Evolutionary conservation across 1,284 basidiomycete genomes (phyloP).

Genomic region (Volvariella surrecta): DNA sequence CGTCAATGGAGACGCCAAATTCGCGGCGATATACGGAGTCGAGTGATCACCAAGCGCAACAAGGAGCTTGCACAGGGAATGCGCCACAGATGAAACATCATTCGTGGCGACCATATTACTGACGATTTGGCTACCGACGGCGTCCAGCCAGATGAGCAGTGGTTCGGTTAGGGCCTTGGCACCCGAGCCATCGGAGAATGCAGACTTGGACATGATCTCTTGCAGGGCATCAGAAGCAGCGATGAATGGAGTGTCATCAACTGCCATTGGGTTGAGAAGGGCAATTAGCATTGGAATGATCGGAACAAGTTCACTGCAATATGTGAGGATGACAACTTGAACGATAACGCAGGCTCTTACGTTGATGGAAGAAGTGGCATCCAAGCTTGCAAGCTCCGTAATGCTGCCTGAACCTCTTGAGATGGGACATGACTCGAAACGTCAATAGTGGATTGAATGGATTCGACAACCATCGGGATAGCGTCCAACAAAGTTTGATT

Average conservation of each 20-base stretch:
- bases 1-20: slow-evolving; percentile 40
- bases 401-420: slow-evolving; percentile 56
- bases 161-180: slow-evolving; percentile 73
- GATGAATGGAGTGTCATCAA: slow-evolving; percentile 46
- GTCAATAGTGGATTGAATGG: slow-evolving; percentile 47
- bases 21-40: slow-evolving; percentile 65
- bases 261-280: slow-evolving; percentile 42
- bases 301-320: slow-evolving; percentile 47
- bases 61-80: slow-evolving; percentile 72
- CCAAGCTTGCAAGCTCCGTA: slow-evolving; percentile 80
- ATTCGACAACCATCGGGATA: slow-evolving; percentile 59
- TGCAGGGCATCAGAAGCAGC: slow-evolving; percentile 66
- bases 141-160: slow-evolving; percentile 64
- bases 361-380: slow-evolving; percentile 58
- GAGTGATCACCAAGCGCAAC: slow-evolving; percentile 81
- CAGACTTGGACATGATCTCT: slow-evolving; percentile 69
- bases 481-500: slow-evolving; percentile 56
- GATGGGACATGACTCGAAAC: slow-evolving; percentile 19
- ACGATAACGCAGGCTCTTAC: slow-evolving; percentile 29
- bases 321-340: not conserved
- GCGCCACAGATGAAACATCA: slow-evolving; percentile 46
- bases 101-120: slow-evolving; percentile 35
- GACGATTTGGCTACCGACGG: slow-evolving; percentile 46
- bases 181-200: slow-evolving; percentile 66
- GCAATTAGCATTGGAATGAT: slow-evolving; percentile 55